Evolutionary conservation across 192 early-diverging fungal genomes (phyloP).

Genomic region (Phlyctochytrium bullatum): DNA sequence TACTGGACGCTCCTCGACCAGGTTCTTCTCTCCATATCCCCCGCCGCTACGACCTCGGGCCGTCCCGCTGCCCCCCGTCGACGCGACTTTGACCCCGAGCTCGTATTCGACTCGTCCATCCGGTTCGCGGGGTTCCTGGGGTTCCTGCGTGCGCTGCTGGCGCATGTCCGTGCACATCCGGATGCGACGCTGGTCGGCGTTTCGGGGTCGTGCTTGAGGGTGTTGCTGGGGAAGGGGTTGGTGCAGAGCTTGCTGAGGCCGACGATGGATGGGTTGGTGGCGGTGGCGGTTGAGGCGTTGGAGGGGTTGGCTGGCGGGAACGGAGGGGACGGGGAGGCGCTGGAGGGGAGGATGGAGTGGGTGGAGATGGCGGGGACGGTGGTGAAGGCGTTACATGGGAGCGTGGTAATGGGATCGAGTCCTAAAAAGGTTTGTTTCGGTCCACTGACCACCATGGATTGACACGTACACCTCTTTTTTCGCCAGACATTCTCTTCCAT

Average conservation of each 20-base stretch:
- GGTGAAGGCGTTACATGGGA: background rate
- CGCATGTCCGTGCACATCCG: too few relatives aligned
- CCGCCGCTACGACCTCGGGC: too few relatives aligned
- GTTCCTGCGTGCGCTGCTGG: too few relatives aligned
- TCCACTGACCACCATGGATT: background rate
- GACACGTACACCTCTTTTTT: background rate
- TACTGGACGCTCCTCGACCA: too few relatives aligned
- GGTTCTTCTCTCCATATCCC: too few relatives aligned
- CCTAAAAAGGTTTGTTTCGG: background rate
- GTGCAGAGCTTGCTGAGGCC: background rate
- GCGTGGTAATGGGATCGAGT: background rate
- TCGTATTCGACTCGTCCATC: too few relatives aligned
- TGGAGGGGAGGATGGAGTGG: background rate
- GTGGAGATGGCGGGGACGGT: background rate
- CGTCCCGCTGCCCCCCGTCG: too few relatives aligned
- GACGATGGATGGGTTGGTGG: background rate
- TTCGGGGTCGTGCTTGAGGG: background rate
- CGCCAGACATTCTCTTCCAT: background rate
- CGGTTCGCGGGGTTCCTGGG: too few relatives aligned
- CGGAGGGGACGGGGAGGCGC: background rate
- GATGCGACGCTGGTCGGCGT: too few relatives aligned
- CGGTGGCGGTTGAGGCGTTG: background rate
- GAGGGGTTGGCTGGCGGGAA: background rate
- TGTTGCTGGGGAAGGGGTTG: background rate
- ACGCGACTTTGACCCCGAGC: too few relatives aligned